Evolutionary conservation across 116 monocot species (phyloP).

Genomic region (Papilionanthe hybrid): DNA sequence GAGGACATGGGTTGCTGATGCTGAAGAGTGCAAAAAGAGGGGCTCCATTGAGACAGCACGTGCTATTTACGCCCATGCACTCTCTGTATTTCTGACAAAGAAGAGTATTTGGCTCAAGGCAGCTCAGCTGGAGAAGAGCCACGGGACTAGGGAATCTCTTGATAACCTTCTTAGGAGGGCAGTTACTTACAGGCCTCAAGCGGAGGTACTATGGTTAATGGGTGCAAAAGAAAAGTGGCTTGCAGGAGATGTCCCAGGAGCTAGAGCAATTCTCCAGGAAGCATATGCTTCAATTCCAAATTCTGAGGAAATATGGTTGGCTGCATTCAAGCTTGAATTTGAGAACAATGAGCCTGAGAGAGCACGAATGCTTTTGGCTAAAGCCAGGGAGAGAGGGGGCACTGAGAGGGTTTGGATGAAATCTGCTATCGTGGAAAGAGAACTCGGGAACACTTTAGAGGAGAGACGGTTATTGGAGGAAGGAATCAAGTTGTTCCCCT

Average conservation of each 20-base stretch:
- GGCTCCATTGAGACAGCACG: slow-evolving; percentile 96
- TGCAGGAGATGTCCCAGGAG: slow-evolving; percentile 88
- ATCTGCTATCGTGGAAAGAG: slow-evolving; percentile 94
- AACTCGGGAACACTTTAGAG: slow-evolving; percentile 65
- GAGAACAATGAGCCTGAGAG: slow-evolving; percentile 95
- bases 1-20: slow-evolving; percentile 99
- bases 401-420: slow-evolving; percentile 99
- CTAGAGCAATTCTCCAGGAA: slow-evolving; percentile 91
- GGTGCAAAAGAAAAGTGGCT: slow-evolving; percentile 99
- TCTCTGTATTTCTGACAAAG: slow-evolving; percentile 81
- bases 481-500: slow-evolving; percentile 73
- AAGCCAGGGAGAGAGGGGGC: slow-evolving; percentile 91
- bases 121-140: slow-evolving; percentile 95
- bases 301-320: slow-evolving; percentile 97
- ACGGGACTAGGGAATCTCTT: slow-evolving; percentile 90
- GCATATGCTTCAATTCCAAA: slow-evolving; percentile 98
- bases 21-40: slow-evolving; percentile 96
- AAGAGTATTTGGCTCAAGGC: slow-evolving; percentile 99
- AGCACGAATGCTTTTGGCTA: slow-evolving; percentile 90
- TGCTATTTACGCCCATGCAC: slow-evolving; percentile 82
- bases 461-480: slow-evolving; percentile 81
- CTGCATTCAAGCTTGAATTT: slow-evolving; percentile 98
- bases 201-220: slow-evolving; percentile 97
- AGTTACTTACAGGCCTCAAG: slow-evolving; percentile 87
- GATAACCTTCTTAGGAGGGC: slow-evolving; percentile 85